Evolutionary conservation across 768 basidiomycete species (phyloP).

Genomic region (Arthromyces matolae): DNA sequence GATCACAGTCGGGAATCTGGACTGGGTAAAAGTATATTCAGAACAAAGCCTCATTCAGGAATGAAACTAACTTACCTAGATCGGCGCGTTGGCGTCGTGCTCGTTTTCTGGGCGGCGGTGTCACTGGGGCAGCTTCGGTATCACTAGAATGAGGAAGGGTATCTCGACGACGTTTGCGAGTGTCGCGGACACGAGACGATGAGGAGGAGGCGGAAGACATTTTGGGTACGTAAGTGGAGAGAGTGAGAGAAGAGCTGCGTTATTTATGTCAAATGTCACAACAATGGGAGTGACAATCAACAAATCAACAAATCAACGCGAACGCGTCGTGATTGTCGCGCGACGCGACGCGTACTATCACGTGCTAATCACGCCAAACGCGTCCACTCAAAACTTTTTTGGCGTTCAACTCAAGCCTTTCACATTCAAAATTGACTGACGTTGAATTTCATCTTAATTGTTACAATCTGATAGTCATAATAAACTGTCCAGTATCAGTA

Average conservation of each 20-base stretch:
- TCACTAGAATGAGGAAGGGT: slow-evolving; percentile 16
- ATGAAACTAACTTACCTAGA: slow-evolving; percentile 9
- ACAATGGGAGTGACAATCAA: not conserved
- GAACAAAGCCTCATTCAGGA: not conserved
- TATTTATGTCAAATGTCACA: slow-evolving; percentile 1
- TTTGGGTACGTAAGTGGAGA: no score
- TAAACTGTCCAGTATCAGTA: no score
- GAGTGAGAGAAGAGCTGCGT: not conserved
- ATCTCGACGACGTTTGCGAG: slow-evolving; percentile 11
- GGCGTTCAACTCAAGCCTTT: no score
- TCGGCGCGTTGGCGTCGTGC: slow-evolving; percentile 10
- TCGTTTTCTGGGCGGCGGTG: slow-evolving; percentile 18
- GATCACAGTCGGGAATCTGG: slow-evolving; percentile 14
- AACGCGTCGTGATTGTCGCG: slow-evolving; percentile 14
- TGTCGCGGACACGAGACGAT: slow-evolving; percentile 6
- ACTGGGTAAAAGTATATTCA: not conserved
- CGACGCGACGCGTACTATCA: not conserved
- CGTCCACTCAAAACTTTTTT: no score
- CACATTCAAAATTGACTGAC: no score
- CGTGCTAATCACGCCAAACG: not conserved
- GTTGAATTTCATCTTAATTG: no score
- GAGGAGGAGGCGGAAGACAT: slow-evolving; percentile 14
- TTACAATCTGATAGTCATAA: no score
- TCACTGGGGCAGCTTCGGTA: slow-evolving; percentile 13
- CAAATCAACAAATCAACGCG: slow-evolving; percentile 15